Conservation (phyloP, 169 alveolate genomes). For the Cryptosporidium andersoni region DNA sequence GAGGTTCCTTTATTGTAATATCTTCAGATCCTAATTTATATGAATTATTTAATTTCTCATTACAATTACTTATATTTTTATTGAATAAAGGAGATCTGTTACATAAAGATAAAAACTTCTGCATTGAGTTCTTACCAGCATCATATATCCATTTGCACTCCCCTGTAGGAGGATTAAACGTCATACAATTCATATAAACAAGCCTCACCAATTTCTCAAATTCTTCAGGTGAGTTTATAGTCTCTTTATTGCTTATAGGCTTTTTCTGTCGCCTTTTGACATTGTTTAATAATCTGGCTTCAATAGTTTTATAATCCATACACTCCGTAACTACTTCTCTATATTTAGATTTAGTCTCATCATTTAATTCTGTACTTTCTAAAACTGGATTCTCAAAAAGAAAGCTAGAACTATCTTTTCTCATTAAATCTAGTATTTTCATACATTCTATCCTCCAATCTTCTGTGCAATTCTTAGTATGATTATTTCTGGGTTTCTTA, state of each 20-base stretch:
- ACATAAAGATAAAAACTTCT: slow-evolving; percentile 42
- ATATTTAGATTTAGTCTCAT: slow-evolving; percentile 42
- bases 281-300: slow-evolving; percentile 6
- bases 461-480: not conserved
- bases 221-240: slow-evolving; percentile 45
- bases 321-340: slow-evolving; percentile 36
- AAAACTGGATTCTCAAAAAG: slow-evolving; percentile 64
- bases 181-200: slow-evolving; percentile 56
- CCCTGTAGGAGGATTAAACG: slow-evolving; percentile 47
- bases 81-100: slow-evolving; percentile 37
- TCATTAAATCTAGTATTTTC: slow-evolving; percentile 35
- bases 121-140: slow-evolving; percentile 53
- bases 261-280: not conserved
- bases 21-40: not conserved
- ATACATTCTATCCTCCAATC: slow-evolving; percentile 60
- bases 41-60: slow-evolving; percentile 11
- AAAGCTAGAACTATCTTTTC: slow-evolving; percentile 50
- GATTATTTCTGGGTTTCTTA: slow-evolving; percentile 4
- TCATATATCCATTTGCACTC: slow-evolving; percentile 68
- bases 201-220: slow-evolving; percentile 43
- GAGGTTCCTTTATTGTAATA: not conserved
- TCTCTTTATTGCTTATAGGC: not conserved
- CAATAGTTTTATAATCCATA: slow-evolving; percentile 35
- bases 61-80: not conserved
- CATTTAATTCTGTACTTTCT: slow-evolving; percentile 57